Percentiles rank a stretch among this genome's conserved stretches.
Evolutionary conservation across 2,329 filamentous ascomycete species (phyloP).

Genomic region (Sclerotinia subarctica): DNA sequence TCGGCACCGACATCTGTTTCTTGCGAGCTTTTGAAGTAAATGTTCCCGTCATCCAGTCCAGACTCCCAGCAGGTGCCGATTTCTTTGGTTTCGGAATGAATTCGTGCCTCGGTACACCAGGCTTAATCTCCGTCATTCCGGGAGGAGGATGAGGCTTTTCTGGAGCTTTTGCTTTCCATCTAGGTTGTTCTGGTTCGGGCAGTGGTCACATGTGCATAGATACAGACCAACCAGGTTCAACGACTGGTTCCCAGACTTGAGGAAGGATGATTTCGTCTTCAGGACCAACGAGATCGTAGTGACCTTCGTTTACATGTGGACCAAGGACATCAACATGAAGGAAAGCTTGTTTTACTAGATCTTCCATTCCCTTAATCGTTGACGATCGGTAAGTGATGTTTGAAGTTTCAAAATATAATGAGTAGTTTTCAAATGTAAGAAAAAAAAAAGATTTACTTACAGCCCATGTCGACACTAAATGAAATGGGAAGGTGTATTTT

Average conservation of each 20-base stretch:
- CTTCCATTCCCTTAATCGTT: constrained; percentile 69
- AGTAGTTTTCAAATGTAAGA: constrained; percentile 29
- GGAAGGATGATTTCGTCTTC: constrained; percentile 81
- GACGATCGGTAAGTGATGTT: background rate
- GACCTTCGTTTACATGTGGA: constrained; percentile 71
- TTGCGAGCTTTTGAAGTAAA: background rate
- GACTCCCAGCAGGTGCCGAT: background rate
- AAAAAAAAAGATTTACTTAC: constrained; percentile 45
- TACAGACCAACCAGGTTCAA: constrained; percentile 72
- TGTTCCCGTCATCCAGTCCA: background rate
- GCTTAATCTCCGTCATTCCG: background rate
- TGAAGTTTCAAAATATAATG: background rate
- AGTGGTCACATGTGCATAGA: constrained; percentile 67
- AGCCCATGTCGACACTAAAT: constrained; percentile 78
- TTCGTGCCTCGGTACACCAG: background rate
- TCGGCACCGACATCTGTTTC: background rate
- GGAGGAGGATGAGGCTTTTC: background rate
- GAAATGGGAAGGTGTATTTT: constrained; percentile 89
- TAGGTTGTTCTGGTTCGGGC: constrained; percentile 34
- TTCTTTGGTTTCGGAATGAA: background rate
- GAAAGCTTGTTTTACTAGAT: constrained; percentile 80
- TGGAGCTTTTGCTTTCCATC: background rate
- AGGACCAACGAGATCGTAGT: constrained; percentile 77
- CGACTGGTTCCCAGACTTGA: constrained; percentile 74
- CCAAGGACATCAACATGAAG: constrained; percentile 73